phyloP scores from a whole-genome alignment of 2,329 filamentous ascomycete species.

The Verticillium longisporum region DNA sequence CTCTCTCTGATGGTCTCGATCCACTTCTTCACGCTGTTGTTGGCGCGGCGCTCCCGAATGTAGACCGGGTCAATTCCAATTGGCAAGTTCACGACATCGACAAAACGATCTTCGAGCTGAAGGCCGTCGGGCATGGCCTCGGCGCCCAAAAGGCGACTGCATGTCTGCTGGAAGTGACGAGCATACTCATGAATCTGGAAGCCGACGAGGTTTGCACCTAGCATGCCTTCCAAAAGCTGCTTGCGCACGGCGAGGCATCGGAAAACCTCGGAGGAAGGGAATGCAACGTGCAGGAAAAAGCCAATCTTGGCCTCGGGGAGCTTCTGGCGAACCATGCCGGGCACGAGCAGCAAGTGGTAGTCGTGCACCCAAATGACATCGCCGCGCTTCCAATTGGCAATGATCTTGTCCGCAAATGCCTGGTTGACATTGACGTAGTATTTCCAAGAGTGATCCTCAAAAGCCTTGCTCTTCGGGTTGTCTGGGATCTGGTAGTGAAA shows the following conservation, averaged over 20 bases:
- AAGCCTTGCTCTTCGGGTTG: slow-evolving; percentile 96
- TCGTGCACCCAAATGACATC: slow-evolving; percentile 95
- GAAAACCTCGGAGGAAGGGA: slow-evolving; percentile 94
- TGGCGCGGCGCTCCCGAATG: slow-evolving; percentile 63
- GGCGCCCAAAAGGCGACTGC: slow-evolving; percentile 82
- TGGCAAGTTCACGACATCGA: slow-evolving; percentile 77
- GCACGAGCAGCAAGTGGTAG: slow-evolving; percentile 87
- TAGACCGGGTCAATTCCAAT: slow-evolving; percentile 87
- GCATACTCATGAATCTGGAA: slow-evolving; percentile 94
- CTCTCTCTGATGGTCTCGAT: slow-evolving; percentile 72
- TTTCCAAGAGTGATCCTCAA: slow-evolving; percentile 93
- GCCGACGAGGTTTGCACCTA: slow-evolving; percentile 85
- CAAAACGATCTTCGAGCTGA: slow-evolving; percentile 86
- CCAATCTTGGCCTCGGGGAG: slow-evolving; percentile 91
- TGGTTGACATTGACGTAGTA: slow-evolving; percentile 92
- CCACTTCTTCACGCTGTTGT: slow-evolving; percentile 71
- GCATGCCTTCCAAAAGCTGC: slow-evolving; percentile 82
- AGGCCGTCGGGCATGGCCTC: slow-evolving; percentile 85
- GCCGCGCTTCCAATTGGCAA: slow-evolving; percentile 87
- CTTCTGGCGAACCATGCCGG: slow-evolving; percentile 82
- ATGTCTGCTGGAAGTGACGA: slow-evolving; percentile 91
- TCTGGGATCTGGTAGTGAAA: slow-evolving; percentile 98
- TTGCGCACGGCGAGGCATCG: slow-evolving; percentile 82
- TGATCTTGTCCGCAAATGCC: slow-evolving; percentile 83
- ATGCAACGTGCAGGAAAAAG: slow-evolving; percentile 91